Evolutionary conservation across 768 basidiomycete species (phyloP).

Genomic region (Pisolithus albus): DNA sequence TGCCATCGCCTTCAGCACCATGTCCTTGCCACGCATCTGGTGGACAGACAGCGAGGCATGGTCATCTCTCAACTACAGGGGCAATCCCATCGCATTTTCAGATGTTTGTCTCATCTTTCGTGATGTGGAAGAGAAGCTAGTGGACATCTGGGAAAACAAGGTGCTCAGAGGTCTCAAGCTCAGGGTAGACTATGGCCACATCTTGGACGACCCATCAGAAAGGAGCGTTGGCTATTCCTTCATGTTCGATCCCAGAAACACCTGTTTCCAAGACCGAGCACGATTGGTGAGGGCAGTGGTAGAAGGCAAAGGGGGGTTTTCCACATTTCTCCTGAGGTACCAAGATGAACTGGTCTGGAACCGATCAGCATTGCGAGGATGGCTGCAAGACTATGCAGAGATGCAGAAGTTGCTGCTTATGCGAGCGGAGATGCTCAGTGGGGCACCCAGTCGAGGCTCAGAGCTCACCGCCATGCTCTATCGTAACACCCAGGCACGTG

Average conservation of each 20-base stretch:
- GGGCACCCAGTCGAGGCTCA: neutral
- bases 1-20: neutral
- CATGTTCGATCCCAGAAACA: neutral
- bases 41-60: constrained; percentile 1
- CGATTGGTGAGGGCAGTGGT: neutral
- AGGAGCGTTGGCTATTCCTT: constrained; percentile 1
- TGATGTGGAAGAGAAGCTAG: neutral
- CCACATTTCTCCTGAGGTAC: neutral
- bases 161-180: neutral
- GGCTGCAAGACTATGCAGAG: neutral
- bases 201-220: constrained; percentile 1
- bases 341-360: constrained; percentile 1
- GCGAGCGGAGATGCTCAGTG: neutral
- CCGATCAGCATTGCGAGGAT: neutral
- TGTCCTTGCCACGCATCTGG: constrained; percentile 1
- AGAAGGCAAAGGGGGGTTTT: neutral
- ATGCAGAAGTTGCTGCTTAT: neutral
- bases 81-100: neutral
- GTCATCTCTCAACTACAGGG: neutral
- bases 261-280: neutral
- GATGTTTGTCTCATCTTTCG: neutral
- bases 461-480: neutral
- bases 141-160: neutral
- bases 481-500: neutral
- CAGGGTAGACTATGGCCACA: neutral